A percentile compares a stretch with the other conserved stretches of the same genome.
Evolutionary conservation across 163 green algal species (phyloP).

Genomic region (Scenedesmus sp.): DNA sequence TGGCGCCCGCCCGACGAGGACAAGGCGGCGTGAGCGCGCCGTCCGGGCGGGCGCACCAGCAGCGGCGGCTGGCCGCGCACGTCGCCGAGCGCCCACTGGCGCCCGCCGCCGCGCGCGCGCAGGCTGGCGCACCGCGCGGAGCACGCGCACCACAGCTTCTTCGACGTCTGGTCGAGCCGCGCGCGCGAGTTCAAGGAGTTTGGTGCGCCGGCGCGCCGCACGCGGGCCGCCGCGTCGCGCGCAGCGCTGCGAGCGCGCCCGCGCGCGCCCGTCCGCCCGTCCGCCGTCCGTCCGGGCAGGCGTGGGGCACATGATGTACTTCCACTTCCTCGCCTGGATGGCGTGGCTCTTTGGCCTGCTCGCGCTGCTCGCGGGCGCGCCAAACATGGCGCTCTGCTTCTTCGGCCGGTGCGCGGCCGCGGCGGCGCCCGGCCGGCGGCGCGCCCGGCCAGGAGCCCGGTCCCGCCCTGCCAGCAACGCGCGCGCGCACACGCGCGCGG

Average conservation of each 20-base stretch:
- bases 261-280: too few species aligned
- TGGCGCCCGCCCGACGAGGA: slow-evolving; percentile 49
- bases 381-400: slow-evolving; percentile 32
- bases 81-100: neutral
- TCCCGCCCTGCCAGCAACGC: too few species aligned
- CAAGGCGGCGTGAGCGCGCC: slow-evolving; percentile 42
- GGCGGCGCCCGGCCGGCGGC: too few species aligned
- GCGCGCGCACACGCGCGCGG: neutral
- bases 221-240: too few species aligned
- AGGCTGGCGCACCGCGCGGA: slow-evolving; percentile 18
- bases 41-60: neutral
- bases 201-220: too few species aligned
- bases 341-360: slow-evolving; percentile 44
- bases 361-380: slow-evolving; percentile 9
- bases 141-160: slow-evolving; percentile 56
- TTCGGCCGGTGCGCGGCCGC: slow-evolving; percentile 24
- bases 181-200: slow-evolving; percentile 61
- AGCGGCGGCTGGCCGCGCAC: neutral
- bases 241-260: too few species aligned
- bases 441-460: too few species aligned
- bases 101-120: slow-evolving; percentile 37
- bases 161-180: slow-evolving; percentile 35
- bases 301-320: slow-evolving; percentile 60
- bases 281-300: too few species aligned
- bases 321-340: slow-evolving; percentile 54